A percentile compares a stretch with the other conserved stretches of the same genome.
These are phyloP conservation scores for Fusarium brachygibbosum DNA, from an alignment of 2,329 filamentous ascomycete species.

Conservation along the genomic window DNA sequence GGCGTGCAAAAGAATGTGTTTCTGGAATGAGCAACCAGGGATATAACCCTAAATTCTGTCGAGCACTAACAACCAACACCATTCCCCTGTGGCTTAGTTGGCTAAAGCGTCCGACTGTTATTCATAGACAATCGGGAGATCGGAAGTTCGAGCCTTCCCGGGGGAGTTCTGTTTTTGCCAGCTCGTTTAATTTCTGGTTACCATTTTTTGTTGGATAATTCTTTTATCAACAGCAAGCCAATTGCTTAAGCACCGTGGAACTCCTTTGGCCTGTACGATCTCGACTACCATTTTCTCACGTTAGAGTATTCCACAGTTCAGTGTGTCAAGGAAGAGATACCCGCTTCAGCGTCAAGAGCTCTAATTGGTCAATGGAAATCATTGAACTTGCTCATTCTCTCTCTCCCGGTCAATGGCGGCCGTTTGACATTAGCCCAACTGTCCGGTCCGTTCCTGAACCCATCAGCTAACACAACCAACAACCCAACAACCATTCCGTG, in stretches of 20 bases:
- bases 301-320: too few species aligned
- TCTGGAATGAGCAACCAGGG: too few species aligned
- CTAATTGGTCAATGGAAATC: too few species aligned
- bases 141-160: conserved; percentile 51
- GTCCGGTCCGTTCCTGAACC: background rate
- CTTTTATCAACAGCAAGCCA: background rate
- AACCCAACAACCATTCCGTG: background rate
- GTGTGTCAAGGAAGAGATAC: too few species aligned
- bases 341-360: too few species aligned
- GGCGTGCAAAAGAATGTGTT: too few species aligned
- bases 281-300: too few species aligned
- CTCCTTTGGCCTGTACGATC: too few species aligned
- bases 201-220: background rate
- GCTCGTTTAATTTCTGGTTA: accelerated
- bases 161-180: conserved; percentile 27
- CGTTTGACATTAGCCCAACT: background rate
- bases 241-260: background rate
- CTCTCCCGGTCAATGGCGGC: too few species aligned
- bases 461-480: too few species aligned
- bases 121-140: conserved; percentile 48
- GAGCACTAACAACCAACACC: background rate
- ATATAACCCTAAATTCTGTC: accelerated
- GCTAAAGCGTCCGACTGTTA: conserved; percentile 48
- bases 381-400: too few species aligned
- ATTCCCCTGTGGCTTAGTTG: conserved; percentile 47